These are phyloP conservation scores for Ambispora gerdemannii DNA, from an alignment of 192 early-diverging fungal species.

Conservation along the genomic window DNA sequence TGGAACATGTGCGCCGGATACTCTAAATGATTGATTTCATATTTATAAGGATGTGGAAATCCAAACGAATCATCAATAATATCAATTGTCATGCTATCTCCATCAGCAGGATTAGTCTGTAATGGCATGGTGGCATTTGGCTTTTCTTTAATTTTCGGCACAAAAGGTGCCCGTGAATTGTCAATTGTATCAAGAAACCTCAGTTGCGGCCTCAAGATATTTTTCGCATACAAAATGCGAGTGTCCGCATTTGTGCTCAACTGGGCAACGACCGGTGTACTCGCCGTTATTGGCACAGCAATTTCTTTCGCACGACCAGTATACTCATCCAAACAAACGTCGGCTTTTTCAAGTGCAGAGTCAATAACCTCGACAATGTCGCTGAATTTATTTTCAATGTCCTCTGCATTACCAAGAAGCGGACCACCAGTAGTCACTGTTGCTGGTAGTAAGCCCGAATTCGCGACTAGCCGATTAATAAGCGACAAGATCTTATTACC, in stretches of 20 bases:
- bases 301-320: slow-evolving; percentile 46
- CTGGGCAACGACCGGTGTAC: slow-evolving; percentile 47
- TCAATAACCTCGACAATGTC: slow-evolving; percentile 74
- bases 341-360: slow-evolving; percentile 77
- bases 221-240: slow-evolving; percentile 62
- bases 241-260: slow-evolving; percentile 40
- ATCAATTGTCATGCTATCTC: not conserved
- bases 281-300: slow-evolving; percentile 38
- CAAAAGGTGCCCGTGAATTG: slow-evolving; percentile 78
- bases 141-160: slow-evolving; percentile 77
- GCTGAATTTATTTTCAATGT: slow-evolving; percentile 63
- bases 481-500: slow-evolving; percentile 30
- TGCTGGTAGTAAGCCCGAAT: slow-evolving; percentile 1
- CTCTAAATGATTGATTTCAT: slow-evolving; percentile 81
- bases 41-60: slow-evolving; percentile 84
- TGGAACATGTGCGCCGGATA: slow-evolving; percentile 71
- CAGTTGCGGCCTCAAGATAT: slow-evolving; percentile 83
- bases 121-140: slow-evolving; percentile 78
- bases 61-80: slow-evolving; percentile 1
- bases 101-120: slow-evolving; percentile 47
- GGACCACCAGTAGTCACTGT: slow-evolving; percentile 21
- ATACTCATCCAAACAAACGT: slow-evolving; percentile 73
- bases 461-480: slow-evolving; percentile 31
- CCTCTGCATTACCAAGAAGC: slow-evolving; percentile 56
- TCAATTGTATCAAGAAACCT: slow-evolving; percentile 83